Conservation (phyloP, 352 stramenopile genomes). For the Phytopythium helicoides region DNA sequence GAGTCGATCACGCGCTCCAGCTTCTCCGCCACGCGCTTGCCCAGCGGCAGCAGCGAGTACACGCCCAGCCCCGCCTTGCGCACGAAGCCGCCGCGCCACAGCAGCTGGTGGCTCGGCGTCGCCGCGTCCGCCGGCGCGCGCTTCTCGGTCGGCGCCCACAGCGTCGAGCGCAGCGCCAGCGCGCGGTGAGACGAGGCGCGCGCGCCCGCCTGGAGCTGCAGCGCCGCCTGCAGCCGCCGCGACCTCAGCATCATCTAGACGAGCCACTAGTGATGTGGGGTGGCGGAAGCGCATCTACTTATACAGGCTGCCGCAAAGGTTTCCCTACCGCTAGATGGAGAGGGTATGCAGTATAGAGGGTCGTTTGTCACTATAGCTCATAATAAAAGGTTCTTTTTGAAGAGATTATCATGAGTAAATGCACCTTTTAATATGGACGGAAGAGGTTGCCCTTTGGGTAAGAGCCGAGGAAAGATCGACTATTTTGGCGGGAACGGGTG, state of each 20-base stretch:
- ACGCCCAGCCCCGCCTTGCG: slow-evolving; percentile 81
- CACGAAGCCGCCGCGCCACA: slow-evolving; percentile 84
- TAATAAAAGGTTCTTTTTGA: too few species aligned
- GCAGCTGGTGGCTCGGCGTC: slow-evolving; percentile 81
- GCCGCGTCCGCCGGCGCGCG: slow-evolving; percentile 74
- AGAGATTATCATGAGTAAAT: too few species aligned
- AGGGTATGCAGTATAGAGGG: not conserved
- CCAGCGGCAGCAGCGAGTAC: slow-evolving; percentile 80
- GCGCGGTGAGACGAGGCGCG: not conserved
- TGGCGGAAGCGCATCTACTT: not conserved
- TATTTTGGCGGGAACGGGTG: not conserved
- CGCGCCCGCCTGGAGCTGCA: not conserved
- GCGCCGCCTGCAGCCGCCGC: too few species aligned
- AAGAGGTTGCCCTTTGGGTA: too few species aligned
- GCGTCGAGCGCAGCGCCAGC: slow-evolving; percentile 37
- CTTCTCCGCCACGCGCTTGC: slow-evolving; percentile 66
- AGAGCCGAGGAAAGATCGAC: too few species aligned
- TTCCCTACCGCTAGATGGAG: too few species aligned
- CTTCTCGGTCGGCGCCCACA: slow-evolving; percentile 80
- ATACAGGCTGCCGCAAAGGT: too few species aligned
- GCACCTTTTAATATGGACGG: too few species aligned
- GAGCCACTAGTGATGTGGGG: slow-evolving; percentile 1
- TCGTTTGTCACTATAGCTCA: too few species aligned
- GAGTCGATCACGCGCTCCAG: slow-evolving; percentile 83
- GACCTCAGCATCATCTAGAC: too few species aligned